These are phyloP conservation scores for Ophiocordyceps polyrhachis-furcata DNA, from an alignment of 2,329 filamentous ascomycete genomes.

Conservation along the genomic window DNA sequence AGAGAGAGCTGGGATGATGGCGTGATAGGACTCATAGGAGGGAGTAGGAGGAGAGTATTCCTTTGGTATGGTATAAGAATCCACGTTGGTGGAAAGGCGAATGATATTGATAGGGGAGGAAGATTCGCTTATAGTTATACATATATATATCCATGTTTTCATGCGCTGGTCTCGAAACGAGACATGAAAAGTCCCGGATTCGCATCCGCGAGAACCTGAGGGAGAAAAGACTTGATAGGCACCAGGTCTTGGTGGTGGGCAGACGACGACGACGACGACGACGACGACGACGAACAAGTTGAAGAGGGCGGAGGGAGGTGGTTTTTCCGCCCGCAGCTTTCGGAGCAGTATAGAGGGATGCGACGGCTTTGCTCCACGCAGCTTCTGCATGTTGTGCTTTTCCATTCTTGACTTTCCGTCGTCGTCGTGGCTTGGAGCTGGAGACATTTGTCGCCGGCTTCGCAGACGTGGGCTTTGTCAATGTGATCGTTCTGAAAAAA, in stretches of 20 bases:
- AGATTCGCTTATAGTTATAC: too few species aligned
- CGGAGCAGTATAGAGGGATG: conserved; percentile 22
- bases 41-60: too few species aligned
- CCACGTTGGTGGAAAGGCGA: too few species aligned
- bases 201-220: not conserved
- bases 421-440: conserved; percentile 7
- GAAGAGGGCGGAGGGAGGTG: too few species aligned
- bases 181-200: not conserved
- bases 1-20: too few species aligned
- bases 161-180: too few species aligned
- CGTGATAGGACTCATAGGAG: too few species aligned
- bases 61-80: too few species aligned
- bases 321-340: conserved; percentile 17
- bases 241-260: too few species aligned
- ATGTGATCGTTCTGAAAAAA: conserved; percentile 18
- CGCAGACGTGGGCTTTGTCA: conserved; percentile 20
- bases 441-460: conserved; percentile 20
- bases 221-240: not conserved
- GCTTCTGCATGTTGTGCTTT: conserved; percentile 21
- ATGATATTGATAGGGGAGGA: too few species aligned
- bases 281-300: not conserved
- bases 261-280: not conserved
- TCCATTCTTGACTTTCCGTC: conserved; percentile 8
- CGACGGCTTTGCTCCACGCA: conserved; percentile 19
- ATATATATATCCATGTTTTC: too few species aligned